Evolutionary conservation across 306 rosid genomes (phyloP).

Genomic region (Malus fusca): DNA sequence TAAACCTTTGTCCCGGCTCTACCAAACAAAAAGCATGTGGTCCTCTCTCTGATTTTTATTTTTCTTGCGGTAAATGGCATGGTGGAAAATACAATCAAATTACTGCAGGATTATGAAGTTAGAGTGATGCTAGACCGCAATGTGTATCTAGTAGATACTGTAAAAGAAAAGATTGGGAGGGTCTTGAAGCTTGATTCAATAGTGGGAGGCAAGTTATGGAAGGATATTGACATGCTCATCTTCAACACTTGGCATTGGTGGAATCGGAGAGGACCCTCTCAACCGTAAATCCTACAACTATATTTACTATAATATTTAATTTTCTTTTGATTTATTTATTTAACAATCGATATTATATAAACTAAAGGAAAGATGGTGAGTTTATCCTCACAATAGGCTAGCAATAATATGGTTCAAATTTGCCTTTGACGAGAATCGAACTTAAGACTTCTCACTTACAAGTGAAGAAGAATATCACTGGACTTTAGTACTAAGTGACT

Average conservation of each 20-base stretch:
- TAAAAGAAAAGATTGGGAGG: conserved; percentile 51
- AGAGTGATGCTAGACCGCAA: conserved; percentile 78
- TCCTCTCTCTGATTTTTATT: background rate
- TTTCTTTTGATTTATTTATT: background rate
- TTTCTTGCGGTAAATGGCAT: background rate
- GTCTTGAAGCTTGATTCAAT: conserved; percentile 82
- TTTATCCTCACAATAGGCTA: no score
- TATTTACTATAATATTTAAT: background rate
- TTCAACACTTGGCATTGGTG: conserved; percentile 99
- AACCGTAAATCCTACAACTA: conserved; percentile 48
- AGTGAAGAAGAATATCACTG: fast-evolving
- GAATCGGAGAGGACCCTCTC: conserved; percentile 88
- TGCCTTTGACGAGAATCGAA: no score
- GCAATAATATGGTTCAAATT: no score
- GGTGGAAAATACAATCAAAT: background rate
- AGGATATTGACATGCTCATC: conserved; percentile 53
- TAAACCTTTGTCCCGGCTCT: background rate
- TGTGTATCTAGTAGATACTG: conserved; percentile 72
- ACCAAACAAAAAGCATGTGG: background rate
- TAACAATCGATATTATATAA: no score
- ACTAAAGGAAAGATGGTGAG: no score
- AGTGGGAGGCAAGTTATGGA: conserved; percentile 56
- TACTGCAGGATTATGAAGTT: conserved; percentile 54
- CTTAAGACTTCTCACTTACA: no score
- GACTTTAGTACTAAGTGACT: no score